Conservation (phyloP, 1,139 yeast species). For the Yarrowia galli region DNA sequence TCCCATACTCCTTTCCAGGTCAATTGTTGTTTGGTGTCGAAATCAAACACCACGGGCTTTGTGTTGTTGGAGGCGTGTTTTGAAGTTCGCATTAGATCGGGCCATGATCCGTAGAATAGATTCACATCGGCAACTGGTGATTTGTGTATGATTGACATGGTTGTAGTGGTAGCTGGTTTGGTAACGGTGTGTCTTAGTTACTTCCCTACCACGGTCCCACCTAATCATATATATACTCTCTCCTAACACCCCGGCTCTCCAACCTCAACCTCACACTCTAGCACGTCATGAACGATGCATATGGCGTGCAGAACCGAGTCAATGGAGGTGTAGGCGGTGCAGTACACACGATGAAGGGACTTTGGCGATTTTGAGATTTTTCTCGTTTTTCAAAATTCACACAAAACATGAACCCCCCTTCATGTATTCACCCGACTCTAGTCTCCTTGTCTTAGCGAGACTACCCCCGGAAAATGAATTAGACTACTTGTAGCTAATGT, state of each 20-base stretch:
- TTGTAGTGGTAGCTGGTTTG: background rate
- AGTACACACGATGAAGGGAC: too few relatives aligned
- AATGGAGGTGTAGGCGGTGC: background rate
- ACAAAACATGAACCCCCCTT: too few relatives aligned
- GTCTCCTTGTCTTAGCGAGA: too few relatives aligned
- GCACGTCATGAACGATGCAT: constrained; percentile 36
- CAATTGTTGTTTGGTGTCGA: constrained; percentile 1
- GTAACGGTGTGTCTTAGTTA: background rate
- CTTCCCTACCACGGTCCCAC: background rate
- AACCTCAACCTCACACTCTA: constrained; percentile 2
- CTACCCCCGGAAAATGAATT: too few relatives aligned
- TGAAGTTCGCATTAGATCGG: constrained; percentile 29
- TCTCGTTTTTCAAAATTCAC: too few relatives aligned
- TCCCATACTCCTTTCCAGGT: constrained; percentile 23
- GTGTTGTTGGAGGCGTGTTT: constrained; percentile 1
- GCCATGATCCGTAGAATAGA: constrained; percentile 31
- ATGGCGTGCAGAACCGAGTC: constrained; percentile 38
- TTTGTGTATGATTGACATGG: constrained; percentile 36
- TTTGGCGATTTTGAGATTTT: too few relatives aligned
- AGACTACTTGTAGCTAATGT: too few relatives aligned
- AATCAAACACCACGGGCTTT: constrained; percentile 24
- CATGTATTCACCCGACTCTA: too few relatives aligned
- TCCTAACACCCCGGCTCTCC: background rate
- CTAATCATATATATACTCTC: background rate
- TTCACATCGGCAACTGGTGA: constrained; percentile 8